Conservation (phyloP, 2,329 filamentous ascomycete genomes). For the Curvularia sp. region DNA sequence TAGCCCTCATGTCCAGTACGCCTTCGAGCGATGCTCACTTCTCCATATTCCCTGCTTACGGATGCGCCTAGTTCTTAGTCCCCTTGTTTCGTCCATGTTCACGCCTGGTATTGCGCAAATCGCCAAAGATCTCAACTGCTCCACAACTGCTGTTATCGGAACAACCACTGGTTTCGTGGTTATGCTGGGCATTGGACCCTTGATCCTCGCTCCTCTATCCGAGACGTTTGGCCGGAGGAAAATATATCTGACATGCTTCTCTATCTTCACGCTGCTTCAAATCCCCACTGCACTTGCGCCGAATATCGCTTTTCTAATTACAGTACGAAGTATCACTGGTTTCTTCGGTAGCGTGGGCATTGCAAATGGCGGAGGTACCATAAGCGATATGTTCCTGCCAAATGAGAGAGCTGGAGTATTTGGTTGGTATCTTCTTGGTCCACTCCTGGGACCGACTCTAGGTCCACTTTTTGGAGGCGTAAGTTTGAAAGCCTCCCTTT, state of each 20-base stretch:
- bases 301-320: constrained; percentile 56
- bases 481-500: too few species aligned
- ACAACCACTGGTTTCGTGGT: constrained; percentile 61
- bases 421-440: constrained; percentile 56
- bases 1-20: constrained; percentile 58
- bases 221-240: constrained; percentile 57
- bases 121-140: constrained; percentile 54
- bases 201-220: constrained; percentile 56
- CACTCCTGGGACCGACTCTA: constrained; percentile 52
- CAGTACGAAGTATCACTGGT: constrained; percentile 55
- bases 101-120: constrained; percentile 60
- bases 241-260: constrained; percentile 56
- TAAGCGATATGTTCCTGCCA: constrained; percentile 60
- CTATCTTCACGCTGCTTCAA: constrained; percentile 55
- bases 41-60: background rate
- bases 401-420: constrained; percentile 56
- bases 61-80: constrained; percentile 51
- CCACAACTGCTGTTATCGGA: constrained; percentile 53
- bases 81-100: constrained; percentile 60
- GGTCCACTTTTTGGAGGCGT: constrained; percentile 55
- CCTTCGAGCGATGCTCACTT: background rate
- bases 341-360: constrained; percentile 61
- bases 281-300: constrained; percentile 57
- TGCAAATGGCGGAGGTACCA: constrained; percentile 60
- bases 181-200: constrained; percentile 57